phyloP scores from a whole-genome alignment of 2,329 filamentous ascomycete genomes.

The Shiraia bambusicola region DNA sequence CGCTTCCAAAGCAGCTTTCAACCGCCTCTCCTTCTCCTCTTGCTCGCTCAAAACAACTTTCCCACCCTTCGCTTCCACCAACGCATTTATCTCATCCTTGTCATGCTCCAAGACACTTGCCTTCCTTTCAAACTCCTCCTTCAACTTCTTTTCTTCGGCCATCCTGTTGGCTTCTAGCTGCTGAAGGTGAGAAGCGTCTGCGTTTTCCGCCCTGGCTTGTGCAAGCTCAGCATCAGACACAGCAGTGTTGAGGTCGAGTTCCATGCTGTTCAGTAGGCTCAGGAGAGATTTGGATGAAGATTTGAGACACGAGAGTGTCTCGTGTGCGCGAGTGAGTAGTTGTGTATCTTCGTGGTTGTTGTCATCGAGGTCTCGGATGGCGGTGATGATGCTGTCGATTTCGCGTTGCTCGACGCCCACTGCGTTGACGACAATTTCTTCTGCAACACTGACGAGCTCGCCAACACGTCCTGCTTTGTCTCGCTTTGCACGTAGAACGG shows the following conservation, averaged over 20 bases:
- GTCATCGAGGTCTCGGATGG: conserved; percentile 43
- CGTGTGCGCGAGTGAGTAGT: conserved; percentile 26
- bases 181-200: conserved; percentile 44
- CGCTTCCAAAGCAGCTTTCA: conserved; percentile 54
- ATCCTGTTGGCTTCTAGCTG: conserved; percentile 40
- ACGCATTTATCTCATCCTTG: conserved; percentile 32
- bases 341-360: conserved; percentile 27
- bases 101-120: conserved; percentile 44
- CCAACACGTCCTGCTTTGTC: conserved; percentile 54
- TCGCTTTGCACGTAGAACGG: conserved; percentile 51
- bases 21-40: conserved; percentile 49
- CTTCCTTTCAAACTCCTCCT: conserved; percentile 39
- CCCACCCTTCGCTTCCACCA: conserved; percentile 30
- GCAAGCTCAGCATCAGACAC: conserved; percentile 58
- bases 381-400: conserved; percentile 51
- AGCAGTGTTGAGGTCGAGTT: conserved; percentile 53
- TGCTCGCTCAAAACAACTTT: conserved; percentile 29
- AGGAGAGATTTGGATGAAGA: conserved; percentile 45
- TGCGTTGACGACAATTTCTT: conserved; percentile 54
- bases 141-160: conserved; percentile 34
- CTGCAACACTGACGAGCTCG: conserved; percentile 53
- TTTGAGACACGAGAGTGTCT: conserved; percentile 40
- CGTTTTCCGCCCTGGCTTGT: conserved; percentile 51
- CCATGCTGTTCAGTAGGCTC: conserved; percentile 49
- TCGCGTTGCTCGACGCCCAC: conserved; percentile 55